Evolutionary conservation across 2,329 filamentous ascomycete species (phyloP), one percentile per base, ranked within the genome.

Genomic region (Taxawa tesnikishii): DNA sequence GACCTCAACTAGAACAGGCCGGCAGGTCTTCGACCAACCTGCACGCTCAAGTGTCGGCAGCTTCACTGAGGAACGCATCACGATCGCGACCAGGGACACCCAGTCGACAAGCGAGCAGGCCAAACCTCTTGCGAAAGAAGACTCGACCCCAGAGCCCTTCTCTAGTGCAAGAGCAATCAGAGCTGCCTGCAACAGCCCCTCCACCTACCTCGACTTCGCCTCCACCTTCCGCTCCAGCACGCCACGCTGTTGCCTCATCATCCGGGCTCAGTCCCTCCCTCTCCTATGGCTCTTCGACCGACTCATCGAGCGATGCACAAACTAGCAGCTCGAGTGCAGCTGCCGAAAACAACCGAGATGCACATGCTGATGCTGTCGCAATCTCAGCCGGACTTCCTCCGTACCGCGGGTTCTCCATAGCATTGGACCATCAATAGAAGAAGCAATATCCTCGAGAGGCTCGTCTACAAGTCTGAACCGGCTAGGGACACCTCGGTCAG

Each of bases 31-130:
- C 49, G 7, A 42, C 42, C 28, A 48, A 45, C 29, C 39, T 54
- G 26, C 44, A 48, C 32, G 52, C 52, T 9, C 47, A 51, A 12
- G 45, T 46, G 10, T 54, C 50, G 15, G 50, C 50, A 29, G 49
- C 51, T 31, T 47, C 49, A n/a, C 30, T 56, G n/a, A 46, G 49
- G 26, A 44, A 50, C 39, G 41, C 43, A 17, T 38, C 43, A 12
- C 43, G 42, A 28, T 35, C 43, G 13, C 31, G 21, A 13, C 40
- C 42, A 15, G 34, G 33, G 26, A 26, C 33, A 19, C 29, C 36
- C 9, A 38, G 33, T 29, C 29, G 34, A 28, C 34, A 32, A 12
- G 26, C 32, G 12, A 38, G 37, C 23, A 36, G 31, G 19, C 39
- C 43, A 26, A 42, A 43, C 15, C 18, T 43, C 4, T 19, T 38